phyloP scores from a whole-genome alignment of 306 rosid genomes.

The Prunus kanzakura region DNA sequence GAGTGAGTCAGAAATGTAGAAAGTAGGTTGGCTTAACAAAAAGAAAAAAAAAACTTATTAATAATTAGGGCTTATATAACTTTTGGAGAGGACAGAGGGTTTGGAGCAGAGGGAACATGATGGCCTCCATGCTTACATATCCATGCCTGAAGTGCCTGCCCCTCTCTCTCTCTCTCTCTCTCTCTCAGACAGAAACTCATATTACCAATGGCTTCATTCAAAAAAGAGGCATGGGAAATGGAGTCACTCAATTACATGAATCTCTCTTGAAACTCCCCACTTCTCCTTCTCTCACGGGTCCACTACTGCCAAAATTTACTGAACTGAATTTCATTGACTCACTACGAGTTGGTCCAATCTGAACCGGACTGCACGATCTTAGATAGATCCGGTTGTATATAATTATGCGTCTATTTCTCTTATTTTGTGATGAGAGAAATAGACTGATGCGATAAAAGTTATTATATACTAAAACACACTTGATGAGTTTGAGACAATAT shows the following conservation, averaged over 20 bases:
- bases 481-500: neutral
- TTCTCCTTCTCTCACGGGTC: constrained; percentile 4
- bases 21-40: constrained; percentile 16
- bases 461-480: too few species aligned
- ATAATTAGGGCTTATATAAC: constrained; percentile 14
- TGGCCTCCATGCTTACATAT: constrained; percentile 59
- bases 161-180: neutral
- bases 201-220: constrained; percentile 35
- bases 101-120: constrained; percentile 78
- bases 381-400: too few species aligned
- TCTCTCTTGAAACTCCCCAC: constrained; percentile 24
- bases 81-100: constrained; percentile 47
- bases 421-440: too few species aligned
- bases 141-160: constrained; percentile 31
- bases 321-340: constrained; percentile 8
- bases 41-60: neutral
- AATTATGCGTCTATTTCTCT: neutral
- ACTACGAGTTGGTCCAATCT: constrained; percentile 13
- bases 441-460: too few species aligned
- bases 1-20: constrained; percentile 12
- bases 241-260: constrained; percentile 39
- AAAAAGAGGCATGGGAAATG: constrained; percentile 8
- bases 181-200: constrained; percentile 6
- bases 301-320: constrained; percentile 17
- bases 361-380: neutral